Evolutionary conservation across 2,329 filamentous ascomycete species (phyloP).

Genomic region (Akanthomyces uredinophilus): DNA sequence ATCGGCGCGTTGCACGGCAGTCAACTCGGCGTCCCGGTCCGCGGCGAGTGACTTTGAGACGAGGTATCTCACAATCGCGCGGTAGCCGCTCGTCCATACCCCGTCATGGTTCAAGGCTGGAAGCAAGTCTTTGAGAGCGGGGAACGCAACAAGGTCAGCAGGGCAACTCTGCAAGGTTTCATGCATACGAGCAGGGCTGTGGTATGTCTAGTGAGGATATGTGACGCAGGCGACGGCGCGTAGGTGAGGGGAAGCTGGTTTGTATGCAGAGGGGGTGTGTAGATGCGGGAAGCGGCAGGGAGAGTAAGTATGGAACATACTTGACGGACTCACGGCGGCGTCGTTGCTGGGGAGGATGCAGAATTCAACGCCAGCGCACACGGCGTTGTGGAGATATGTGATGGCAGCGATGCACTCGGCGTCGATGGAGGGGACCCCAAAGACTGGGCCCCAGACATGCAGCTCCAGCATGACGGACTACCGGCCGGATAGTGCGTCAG

Average conservation of each 20-base stretch:
- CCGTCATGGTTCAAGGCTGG: slow-evolving; percentile 49
- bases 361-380: slow-evolving; percentile 55
- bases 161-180: slow-evolving; percentile 6
- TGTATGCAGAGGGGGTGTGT: background rate
- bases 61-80: slow-evolving; percentile 56
- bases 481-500: background rate
- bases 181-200: slow-evolving; percentile 12
- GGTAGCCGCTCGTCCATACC: slow-evolving; percentile 56
- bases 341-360: slow-evolving; percentile 69
- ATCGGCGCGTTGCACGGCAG: slow-evolving; percentile 40
- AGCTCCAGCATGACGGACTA: slow-evolving; percentile 51
- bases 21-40: slow-evolving; percentile 37
- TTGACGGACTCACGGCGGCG: slow-evolving; percentile 62
- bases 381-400: slow-evolving; percentile 63
- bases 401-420: slow-evolving; percentile 83
- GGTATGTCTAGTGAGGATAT: background rate
- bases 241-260: slow-evolving; percentile 12
- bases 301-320: slow-evolving; percentile 41
- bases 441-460: slow-evolving; percentile 86
- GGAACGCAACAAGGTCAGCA: slow-evolving; percentile 20
- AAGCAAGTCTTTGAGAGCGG: slow-evolving; percentile 40
- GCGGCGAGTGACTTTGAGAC: slow-evolving; percentile 29
- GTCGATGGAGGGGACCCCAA: slow-evolving; percentile 84
- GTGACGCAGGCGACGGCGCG: slow-evolving; percentile 11
- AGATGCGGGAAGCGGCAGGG: background rate